Conservation (phyloP, 768 basidiomycete species). For the Lactifluus hygrophoroides region DNA sequence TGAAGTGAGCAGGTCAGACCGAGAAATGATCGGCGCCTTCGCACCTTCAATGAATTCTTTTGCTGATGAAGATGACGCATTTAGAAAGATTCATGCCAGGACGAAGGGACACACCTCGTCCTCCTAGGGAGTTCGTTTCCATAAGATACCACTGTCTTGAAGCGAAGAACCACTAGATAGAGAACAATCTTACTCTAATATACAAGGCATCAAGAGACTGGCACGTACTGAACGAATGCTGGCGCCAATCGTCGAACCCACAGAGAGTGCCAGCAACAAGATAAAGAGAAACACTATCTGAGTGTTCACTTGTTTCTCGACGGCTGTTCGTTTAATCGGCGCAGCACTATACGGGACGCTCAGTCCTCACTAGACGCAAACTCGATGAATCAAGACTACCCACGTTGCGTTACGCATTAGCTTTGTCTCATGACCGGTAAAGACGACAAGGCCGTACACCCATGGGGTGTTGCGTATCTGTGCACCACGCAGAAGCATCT, state of each 20-base stretch:
- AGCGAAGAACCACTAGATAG: conserved; percentile 72
- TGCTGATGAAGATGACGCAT: conserved; percentile 33
- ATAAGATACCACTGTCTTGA: conserved; percentile 86
- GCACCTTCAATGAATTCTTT: conserved; percentile 79
- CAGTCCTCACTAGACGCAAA: background rate
- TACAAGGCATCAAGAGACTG: background rate
- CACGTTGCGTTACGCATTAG: conserved; percentile 97
- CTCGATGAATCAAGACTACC: conserved; percentile 26
- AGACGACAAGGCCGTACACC: conserved; percentile 90
- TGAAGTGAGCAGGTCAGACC: background rate
- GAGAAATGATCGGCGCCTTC: background rate
- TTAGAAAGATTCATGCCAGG: background rate
- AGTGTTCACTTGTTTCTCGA: conserved; percentile 91
- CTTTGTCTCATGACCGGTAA: conserved; percentile 97
- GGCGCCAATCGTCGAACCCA: conserved; percentile 88
- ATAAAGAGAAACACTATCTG: conserved; percentile 95
- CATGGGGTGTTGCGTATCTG: conserved; percentile 95
- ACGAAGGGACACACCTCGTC: conserved; percentile 41
- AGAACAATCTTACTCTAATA: background rate
- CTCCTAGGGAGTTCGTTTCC: conserved; percentile 48
- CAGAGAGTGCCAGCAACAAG: conserved; percentile 74
- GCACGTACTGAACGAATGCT: conserved; percentile 67
- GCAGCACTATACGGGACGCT: conserved; percentile 52
- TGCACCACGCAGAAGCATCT: conserved; percentile 87
- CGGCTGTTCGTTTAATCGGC: conserved; percentile 93